Base-by-base conservation (phyloP, 2,329 filamentous ascomycete species). In the Penicillium palitans region DNA sequence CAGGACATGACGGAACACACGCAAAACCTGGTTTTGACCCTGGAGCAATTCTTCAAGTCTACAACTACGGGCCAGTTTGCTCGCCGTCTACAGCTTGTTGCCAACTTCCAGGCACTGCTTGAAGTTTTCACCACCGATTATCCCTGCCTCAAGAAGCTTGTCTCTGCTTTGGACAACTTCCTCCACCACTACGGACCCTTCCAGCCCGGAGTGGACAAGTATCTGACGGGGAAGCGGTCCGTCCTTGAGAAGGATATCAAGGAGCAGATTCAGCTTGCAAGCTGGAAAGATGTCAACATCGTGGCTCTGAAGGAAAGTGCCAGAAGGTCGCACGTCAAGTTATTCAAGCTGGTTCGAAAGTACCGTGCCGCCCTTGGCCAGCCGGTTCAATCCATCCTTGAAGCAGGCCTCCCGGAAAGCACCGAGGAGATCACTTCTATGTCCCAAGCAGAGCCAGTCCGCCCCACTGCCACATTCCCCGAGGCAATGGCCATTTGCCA, bases 271-370 rank as follows among this genome's bases (percentile, higher is more conserved):
- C 86, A 96, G 52, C 80, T 99, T 67, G 92, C 93, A 8, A 97
- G 92, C 74, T 99, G 96, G 96, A 97, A 96, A 73, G 95, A 99
- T 67, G 96, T 91, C 24, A 99, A 98, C 69, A 96, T 99, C 61
- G 88, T 89, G 48, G 90, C 91, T 1, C 79, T 99, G 17, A 86
- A 88, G 64, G 92, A 97, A 70, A 98, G 93, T 74, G 92, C 95
- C 1, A 88, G 89, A 67, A 89, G 88, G 60, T 97, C 93, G 21
- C 95, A 99, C 71, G 86, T 89, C 68, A 97, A 96, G 74, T 83
- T 99, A 2, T 96, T 96, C 78, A 90, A 90, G 66, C 81, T 96
- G 37, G 90, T 99, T 45, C 85, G 91, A 55, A 98, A 97, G 76
- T 99, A 96, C 76, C 87, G 95, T 42, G 83, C 83, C 19, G 76